Conservation (phyloP, 441 rosid genomes). For the Adansonia gregorii region DNA sequence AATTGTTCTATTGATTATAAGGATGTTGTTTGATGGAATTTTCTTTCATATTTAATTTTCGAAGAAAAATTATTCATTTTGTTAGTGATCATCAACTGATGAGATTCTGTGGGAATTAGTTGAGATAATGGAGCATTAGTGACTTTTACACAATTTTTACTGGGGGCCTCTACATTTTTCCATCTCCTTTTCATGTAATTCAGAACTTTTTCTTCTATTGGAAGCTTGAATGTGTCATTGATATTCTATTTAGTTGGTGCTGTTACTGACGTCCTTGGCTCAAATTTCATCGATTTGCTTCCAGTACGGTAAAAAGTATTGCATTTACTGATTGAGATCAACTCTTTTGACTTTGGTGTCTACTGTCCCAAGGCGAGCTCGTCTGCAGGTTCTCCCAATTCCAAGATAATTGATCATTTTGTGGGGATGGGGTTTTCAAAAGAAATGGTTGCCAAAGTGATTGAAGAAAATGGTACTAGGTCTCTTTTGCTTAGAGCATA, state of each 20-base stretch:
- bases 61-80: neutral
- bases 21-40: slow-evolving; percentile 1
- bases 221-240: neutral
- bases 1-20: slow-evolving; percentile 14
- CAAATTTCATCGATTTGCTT: neutral
- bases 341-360: neutral
- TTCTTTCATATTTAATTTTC: neutral
- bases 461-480: slow-evolving; percentile 61
- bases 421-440: slow-evolving; percentile 70
- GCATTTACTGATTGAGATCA: neutral
- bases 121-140: neutral
- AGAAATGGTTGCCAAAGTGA: slow-evolving; percentile 59
- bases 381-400: slow-evolving; percentile 50
- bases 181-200: neutral
- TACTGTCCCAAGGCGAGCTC: slow-evolving; percentile 47
- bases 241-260: neutral
- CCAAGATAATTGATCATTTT: slow-evolving; percentile 52
- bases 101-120: slow-evolving; percentile 1
- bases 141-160: neutral
- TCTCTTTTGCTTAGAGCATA: slow-evolving; percentile 10
- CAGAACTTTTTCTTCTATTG: neutral
- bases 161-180: neutral
- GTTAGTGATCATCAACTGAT: slow-evolving; percentile 8
- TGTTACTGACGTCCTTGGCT: neutral
- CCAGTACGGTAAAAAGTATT: neutral